Evolutionary conservation across 192 early-diverging fungal species (phyloP), one percentile per base, ranked within the genome.

Genomic region (Rhizophlyctis rosea): DNA sequence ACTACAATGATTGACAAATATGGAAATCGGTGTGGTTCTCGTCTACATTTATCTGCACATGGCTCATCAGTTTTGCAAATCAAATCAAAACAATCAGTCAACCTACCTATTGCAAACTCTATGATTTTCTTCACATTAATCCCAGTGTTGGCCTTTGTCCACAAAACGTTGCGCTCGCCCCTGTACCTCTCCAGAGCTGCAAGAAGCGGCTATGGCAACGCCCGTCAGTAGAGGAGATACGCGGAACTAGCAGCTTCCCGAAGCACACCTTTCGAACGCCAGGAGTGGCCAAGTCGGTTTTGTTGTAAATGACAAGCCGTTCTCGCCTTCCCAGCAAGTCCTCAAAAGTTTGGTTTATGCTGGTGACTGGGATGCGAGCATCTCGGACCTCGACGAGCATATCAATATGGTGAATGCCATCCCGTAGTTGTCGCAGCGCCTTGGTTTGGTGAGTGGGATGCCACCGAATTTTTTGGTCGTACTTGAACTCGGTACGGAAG

Each of bases 371-470:
- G 50, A 96, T 91, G 28, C 96, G 80, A 9, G 94, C 93, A 76
- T 98, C 96, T 13, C 96, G 88, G 1, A 92, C 91, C 72, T 98
- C 96, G 29, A 98, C 82, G 14, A 98, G 76, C 11, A 96, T 75
- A 76, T 98, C 92, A 39, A 82, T 76, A 25, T 82, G 69, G 54
- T 73, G 70, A 1, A 74, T 70, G 21, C 77, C 77, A 25, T 77
- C 70, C 33, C 67, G 48, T 31, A 82, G 62, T 44, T 74, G 69
- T 11, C 68, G 57, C 1, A 76, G 59, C 1, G 81, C 70, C 24
- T 64, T 62, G 35, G 54, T 32, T 62, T 82, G 81, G 54, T 82
- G 81, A 9, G 32, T n/a, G 34, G 81, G 81, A 56, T 67, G 76
- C 81, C 81, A 82, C 28, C 50, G 51, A 21, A 70, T 70, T 25